Base-by-base conservation (phyloP, 805 yeast genomes). In the Metschnikowia proteae region DNA sequence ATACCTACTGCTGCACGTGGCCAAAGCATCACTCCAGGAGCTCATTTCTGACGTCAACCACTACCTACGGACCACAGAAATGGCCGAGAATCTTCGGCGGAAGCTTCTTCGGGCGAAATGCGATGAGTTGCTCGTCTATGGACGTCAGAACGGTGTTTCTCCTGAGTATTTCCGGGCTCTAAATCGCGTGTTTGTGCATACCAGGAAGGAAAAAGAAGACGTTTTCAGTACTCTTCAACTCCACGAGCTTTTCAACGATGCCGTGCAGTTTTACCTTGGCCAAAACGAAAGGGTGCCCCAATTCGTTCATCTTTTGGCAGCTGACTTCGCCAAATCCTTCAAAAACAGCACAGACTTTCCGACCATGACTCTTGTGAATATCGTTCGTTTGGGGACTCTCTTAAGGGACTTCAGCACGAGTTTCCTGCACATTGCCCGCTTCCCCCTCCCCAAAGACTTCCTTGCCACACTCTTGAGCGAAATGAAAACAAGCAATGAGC, bases 371-470 rank as follows among this genome's bases (percentile, higher is more conserved):
- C 52, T 67, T 38, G 65, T 64, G 1, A 54, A 57, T 28, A 52
- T 70, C 0, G 59, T 66, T 5, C 66, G 62, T 6, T 52, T 71
- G 46, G 72, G 67, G 3, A 47, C 66, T 7, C 11, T 31, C 11
- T 23, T 35, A n/a, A 45, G 50, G 13, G 57, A 54, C 26, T 45
- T 55, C 26, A 5, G 31, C 3, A 30, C 37, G 2, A 46, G 53
- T n/a, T 30, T 55, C 7, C 11, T 41, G 13, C 46, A 50, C 17
- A 55, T 59, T 3, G 22, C 10, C 13, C 40, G 13, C 33, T 45
- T 25, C 49, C 57, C 45, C 45, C 55, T 3, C 46, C 36, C 43
- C 3, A 6, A 52, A 1, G 61, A 56, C 13, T 62, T 65, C 46
- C 43, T 56, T 5, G 32, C 41, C 25, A 48, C 48, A 3, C 50